These are phyloP conservation scores for Candolleomyces aberdarensis DNA, from an alignment of 768 basidiomycete genomes.

Conservation along the genomic window DNA sequence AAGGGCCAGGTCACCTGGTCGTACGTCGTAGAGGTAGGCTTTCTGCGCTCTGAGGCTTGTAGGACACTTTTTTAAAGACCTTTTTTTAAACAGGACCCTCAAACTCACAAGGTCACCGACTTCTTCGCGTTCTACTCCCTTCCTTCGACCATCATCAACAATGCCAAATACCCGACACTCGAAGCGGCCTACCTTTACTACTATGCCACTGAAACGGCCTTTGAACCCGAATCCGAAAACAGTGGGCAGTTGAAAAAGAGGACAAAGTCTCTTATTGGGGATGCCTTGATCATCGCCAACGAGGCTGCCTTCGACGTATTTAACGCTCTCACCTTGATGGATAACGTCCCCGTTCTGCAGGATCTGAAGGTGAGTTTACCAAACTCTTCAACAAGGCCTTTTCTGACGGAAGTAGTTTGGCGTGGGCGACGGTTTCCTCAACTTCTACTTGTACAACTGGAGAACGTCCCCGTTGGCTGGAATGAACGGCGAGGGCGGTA, in stretches of 20 bases:
- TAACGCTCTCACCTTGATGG: constrained; percentile 94
- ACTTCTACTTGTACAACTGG: constrained; percentile 97
- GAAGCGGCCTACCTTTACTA: constrained; percentile 96
- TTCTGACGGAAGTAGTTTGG: constrained; percentile 63
- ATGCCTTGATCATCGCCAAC: constrained; percentile 79
- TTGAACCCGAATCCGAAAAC: constrained; percentile 59
- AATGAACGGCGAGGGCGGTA: constrained; percentile 45
- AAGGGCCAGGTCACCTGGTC: constrained; percentile 90
- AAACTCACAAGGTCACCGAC: constrained; percentile 84
- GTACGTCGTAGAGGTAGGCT: constrained; percentile 86
- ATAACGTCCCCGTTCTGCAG: constrained; percentile 78
- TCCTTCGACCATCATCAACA: constrained; percentile 88
- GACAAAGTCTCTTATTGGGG: constrained; percentile 67
- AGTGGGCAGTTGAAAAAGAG: constrained; percentile 63
- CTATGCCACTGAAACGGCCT: constrained; percentile 81
- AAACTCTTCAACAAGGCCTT: background rate
- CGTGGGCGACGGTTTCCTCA: constrained; percentile 85
- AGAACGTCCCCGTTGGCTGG: constrained; percentile 79
- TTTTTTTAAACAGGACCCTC: constrained; percentile 57
- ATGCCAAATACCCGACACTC: constrained; percentile 64
- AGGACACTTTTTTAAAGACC: constrained; percentile 9
- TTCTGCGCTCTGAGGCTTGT: too few relatives aligned
- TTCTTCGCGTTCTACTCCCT: constrained; percentile 97
- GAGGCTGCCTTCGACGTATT: constrained; percentile 92
- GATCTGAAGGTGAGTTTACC: constrained; percentile 69